A percentile compares a stretch with the other conserved stretches of the same genome.
phyloP scores from a whole-genome alignment of 2,329 filamentous ascomycete genomes.

The Podosphaera aphanis region DNA sequence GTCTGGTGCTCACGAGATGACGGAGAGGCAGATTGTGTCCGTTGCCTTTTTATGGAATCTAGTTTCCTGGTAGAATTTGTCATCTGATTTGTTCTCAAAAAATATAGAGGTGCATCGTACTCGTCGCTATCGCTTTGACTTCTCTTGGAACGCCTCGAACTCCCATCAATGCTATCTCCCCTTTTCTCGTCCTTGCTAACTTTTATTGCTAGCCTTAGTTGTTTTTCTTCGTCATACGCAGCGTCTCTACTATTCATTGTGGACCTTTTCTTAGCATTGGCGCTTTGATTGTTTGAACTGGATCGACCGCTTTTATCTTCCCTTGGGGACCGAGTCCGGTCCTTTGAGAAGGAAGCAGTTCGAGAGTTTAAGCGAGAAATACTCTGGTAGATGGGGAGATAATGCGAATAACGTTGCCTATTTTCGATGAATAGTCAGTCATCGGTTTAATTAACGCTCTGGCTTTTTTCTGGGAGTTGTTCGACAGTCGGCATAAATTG shows the following conservation, averaged over 20 bases:
- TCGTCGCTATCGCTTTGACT: constrained; percentile 81
- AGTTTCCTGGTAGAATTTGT: constrained; percentile 31
- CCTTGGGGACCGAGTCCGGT: constrained; percentile 30
- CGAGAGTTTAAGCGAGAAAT: constrained; percentile 32
- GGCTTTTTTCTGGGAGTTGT: too few species aligned
- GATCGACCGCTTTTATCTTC: constrained; percentile 30
- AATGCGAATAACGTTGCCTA: constrained; percentile 44
- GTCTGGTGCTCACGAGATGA: constrained; percentile 27
- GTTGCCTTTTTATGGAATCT: constrained; percentile 53
- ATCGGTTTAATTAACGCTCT: too few species aligned
- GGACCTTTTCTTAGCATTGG: constrained; percentile 47
- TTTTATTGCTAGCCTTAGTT: constrained; percentile 71
- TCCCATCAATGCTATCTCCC: constrained; percentile 21
- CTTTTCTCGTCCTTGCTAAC: constrained; percentile 63
- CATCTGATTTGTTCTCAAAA: background rate
- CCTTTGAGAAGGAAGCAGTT: constrained; percentile 42
- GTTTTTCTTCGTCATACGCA: constrained; percentile 86
- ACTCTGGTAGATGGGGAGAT: constrained; percentile 31
- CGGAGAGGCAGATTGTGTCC: constrained; percentile 54
- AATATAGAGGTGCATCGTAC: constrained; percentile 30
- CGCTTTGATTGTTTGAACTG: constrained; percentile 19
- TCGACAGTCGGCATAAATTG: too few species aligned
- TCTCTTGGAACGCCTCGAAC: constrained; percentile 49
- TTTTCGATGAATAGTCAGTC: constrained; percentile 9
- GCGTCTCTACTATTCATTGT: constrained; percentile 96